A percentile compares a stretch with the other conserved stretches of the same genome.
These are phyloP conservation scores for Cairneyella variabilis DNA, from an alignment of 495 filamentous ascomycete species.

Conservation along the genomic window DNA sequence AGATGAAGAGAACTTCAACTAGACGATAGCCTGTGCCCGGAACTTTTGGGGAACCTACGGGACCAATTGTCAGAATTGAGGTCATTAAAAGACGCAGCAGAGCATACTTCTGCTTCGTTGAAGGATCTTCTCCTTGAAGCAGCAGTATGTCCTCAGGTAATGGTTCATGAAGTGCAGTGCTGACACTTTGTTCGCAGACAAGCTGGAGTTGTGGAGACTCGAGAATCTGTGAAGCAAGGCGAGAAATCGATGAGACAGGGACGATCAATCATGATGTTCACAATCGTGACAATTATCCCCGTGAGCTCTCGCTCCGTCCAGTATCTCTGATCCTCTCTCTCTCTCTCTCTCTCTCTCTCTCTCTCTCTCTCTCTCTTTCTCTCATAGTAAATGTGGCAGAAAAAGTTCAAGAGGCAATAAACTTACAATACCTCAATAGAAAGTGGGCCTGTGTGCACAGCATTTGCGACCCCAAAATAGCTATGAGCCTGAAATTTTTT, in stretches of 20 bases:
- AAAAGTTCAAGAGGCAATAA: no score
- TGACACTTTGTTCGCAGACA: slow-evolving; percentile 29
- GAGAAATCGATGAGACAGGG: slow-evolving; percentile 56
- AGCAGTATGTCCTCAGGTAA: slow-evolving; percentile 39
- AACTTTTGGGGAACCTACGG: slow-evolving; percentile 20
- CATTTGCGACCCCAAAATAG: no score
- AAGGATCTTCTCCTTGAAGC: slow-evolving; percentile 43
- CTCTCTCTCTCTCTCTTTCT: no score
- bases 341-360: no score
- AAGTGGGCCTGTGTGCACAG: no score
- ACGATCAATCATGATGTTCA: slow-evolving; percentile 45
- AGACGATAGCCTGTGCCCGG: slow-evolving; percentile 20
- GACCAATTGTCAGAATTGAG: slow-evolving; percentile 25
- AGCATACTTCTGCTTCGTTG: slow-evolving; percentile 20
- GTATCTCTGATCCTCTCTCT: no score
- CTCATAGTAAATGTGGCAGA: no score
- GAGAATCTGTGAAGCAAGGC: slow-evolving; percentile 51
- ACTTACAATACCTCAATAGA: no score
- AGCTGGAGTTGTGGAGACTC: slow-evolving; percentile 55
- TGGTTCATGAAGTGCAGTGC: no score
- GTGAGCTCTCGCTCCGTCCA: no score
- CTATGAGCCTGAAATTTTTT: no score
- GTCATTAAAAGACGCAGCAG: slow-evolving; percentile 23
- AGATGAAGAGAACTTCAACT: slow-evolving; percentile 7
- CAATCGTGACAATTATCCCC: not conserved